Percentiles rank a stretch among this genome's conserved stretches.
Evolutionary conservation across 1,284 basidiomycete genomes (phyloP).

Genomic region (Puccinia hordei): DNA sequence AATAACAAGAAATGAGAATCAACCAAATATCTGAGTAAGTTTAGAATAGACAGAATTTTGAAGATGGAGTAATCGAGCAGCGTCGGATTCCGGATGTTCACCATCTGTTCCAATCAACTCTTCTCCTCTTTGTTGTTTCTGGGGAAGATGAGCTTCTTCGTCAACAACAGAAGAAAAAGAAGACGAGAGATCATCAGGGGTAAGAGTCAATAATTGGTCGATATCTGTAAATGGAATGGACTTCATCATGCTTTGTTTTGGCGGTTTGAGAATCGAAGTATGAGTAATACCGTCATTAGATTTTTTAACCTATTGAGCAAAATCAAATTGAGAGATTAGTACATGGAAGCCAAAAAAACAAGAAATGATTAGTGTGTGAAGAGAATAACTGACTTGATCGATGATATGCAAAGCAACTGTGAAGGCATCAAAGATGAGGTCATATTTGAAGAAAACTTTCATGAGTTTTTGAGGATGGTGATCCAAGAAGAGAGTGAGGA

Average conservation of each 20-base stretch:
- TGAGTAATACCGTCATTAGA: background rate
- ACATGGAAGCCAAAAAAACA: background rate
- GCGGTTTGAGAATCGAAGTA: background rate
- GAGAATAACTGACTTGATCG: constrained; percentile 65
- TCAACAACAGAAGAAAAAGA: too few relatives aligned
- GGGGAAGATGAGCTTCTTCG: too few relatives aligned
- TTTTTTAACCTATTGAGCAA: background rate
- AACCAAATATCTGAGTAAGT: too few relatives aligned
- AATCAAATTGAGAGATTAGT: background rate
- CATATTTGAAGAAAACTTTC: constrained; percentile 72
- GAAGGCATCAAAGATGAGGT: constrained; percentile 75
- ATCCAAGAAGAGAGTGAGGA: constrained; percentile 68
- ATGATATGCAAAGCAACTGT: constrained; percentile 72
- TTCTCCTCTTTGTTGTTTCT: too few relatives aligned
- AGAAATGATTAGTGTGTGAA: background rate
- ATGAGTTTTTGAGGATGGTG: constrained; percentile 77
- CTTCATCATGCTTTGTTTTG: background rate
- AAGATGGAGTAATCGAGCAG: too few relatives aligned
- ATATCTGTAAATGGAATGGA: constrained; percentile 18
- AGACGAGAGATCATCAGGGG: background rate
- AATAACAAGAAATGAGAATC: background rate
- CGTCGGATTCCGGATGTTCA: too few relatives aligned
- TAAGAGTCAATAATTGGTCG: constrained; percentile 16
- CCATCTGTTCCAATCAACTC: too few relatives aligned
- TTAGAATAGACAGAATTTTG: too few relatives aligned